These are phyloP conservation scores for Bruguiera parviflora DNA, from an alignment of 345 rosid species.

Conservation along the genomic window DNA sequence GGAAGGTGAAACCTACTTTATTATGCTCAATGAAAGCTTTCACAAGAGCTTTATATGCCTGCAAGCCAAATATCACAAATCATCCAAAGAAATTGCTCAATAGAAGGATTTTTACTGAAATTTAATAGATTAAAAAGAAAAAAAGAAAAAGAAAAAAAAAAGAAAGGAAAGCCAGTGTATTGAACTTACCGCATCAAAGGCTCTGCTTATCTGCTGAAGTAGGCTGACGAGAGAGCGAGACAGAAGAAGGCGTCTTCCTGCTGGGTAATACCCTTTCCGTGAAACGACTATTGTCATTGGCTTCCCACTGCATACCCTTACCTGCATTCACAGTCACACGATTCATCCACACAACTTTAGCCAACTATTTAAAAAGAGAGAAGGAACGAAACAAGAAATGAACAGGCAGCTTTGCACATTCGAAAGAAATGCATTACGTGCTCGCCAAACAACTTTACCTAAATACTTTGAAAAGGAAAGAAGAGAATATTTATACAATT, in stretches of 20 bases:
- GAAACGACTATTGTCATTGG: constrained; percentile 34
- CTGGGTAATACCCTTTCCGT: constrained; percentile 30
- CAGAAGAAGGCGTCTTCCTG: constrained; percentile 15
- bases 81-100: background rate
- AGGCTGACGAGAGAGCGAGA: constrained; percentile 15
- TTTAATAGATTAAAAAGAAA: background rate
- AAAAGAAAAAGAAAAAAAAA: too few relatives aligned
- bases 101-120: background rate
- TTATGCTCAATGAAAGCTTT: constrained; percentile 35
- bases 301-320: constrained; percentile 33
- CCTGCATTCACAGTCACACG: constrained; percentile 8
- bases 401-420: too few relatives aligned
- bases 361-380: too few relatives aligned
- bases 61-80: constrained; percentile 2
- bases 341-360: too few relatives aligned
- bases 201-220: constrained; percentile 22
- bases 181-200: background rate
- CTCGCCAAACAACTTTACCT: too few relatives aligned
- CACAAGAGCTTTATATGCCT: constrained; percentile 32
- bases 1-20: constrained; percentile 15
- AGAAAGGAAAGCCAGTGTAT: too few relatives aligned
- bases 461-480: too few relatives aligned
- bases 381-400: too few relatives aligned
- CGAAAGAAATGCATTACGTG: too few relatives aligned
- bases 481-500: too few relatives aligned